These are phyloP conservation scores for Solanum chmielewskii DNA, from an alignment of 257 asterid genomes.

Conservation along the genomic window DNA sequence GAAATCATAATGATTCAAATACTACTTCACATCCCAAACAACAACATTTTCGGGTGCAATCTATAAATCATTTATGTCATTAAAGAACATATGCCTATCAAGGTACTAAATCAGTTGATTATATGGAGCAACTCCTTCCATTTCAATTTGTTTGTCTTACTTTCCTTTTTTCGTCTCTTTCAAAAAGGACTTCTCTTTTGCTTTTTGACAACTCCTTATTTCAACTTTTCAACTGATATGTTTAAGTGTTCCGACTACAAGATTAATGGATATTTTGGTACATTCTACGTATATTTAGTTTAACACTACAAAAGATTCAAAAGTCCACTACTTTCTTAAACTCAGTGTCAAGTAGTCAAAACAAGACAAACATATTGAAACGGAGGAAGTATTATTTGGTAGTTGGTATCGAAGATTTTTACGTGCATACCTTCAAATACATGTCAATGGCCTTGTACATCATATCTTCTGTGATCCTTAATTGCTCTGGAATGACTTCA, in stretches of 20 bases:
- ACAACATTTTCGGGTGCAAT: not conserved
- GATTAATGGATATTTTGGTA: not conserved
- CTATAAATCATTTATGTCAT: not conserved
- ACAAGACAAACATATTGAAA: not conserved
- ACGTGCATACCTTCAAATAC: conserved; percentile 53
- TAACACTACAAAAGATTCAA: not conserved
- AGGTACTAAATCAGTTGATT: not conserved
- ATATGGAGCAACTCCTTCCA: not conserved
- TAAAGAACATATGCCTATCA: not conserved
- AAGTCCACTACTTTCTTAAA: not conserved
- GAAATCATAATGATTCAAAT: not conserved
- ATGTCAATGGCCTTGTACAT: conserved; percentile 80
- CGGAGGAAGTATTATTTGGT: not conserved
- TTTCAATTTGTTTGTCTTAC: not conserved
- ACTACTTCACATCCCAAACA: not conserved
- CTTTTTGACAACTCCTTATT: not conserved
- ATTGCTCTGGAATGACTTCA: conserved; percentile 52
- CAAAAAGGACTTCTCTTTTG: not conserved
- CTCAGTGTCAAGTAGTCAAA: not conserved
- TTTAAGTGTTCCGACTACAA: not conserved
- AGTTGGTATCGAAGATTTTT: not conserved
- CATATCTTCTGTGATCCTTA: conserved; percentile 60
- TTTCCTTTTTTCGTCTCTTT: too few species aligned
- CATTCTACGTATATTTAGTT: not conserved
- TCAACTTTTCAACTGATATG: not conserved